Evolutionary conservation across 345 rosid genomes (phyloP), one percentile per base, ranked within the genome.

Genomic region (Salix udensis): DNA sequence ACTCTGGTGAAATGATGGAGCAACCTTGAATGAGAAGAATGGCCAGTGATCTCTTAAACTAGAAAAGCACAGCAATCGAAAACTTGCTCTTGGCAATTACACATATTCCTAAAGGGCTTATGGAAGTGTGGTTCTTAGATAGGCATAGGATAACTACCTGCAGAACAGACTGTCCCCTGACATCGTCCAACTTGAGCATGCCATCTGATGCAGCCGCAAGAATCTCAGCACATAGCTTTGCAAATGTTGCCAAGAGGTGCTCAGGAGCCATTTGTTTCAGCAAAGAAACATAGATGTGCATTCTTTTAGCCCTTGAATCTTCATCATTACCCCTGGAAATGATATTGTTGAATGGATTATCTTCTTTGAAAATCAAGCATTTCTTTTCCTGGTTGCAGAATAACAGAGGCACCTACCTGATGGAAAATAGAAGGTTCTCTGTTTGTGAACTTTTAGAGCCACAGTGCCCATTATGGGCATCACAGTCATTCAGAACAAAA

Each of bases 191-290:
- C 68, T 78, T 91, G 76, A 93, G 97, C 89, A 91, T 89, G 67
- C 96, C 93, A 84, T 91, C 97, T 8, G 99, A 89, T 68, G 96
- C 96, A 81, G 96, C 94, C 42, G 96, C 97, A 67, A 96, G 98
- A 80, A 96, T 86, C 85, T 96, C 98, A 12, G 94, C 90, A 77
- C 99, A 96, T 72, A 95, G 82, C 87, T 95, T 93, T n/a, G 98
- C 97, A 74, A 93, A 93, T 48, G 98, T 91, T 50, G 98, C 98
- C 79, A 95, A 78, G 40, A 93, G 91, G 81, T 93, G 98, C 83
- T 93, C 97, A 21, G 98, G 96, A 65, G 96, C 96, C 98, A 95
- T 95, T 89, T 93, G 97, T 80, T 90, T 93, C 78, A 95, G 88
- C 85, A 95, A 80, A 58, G 93, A 88, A 71, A 84, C 70, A 76